Conservation (phyloP, 2,329 filamentous ascomycete genomes). For the Colletotrichum caudatum region DNA sequence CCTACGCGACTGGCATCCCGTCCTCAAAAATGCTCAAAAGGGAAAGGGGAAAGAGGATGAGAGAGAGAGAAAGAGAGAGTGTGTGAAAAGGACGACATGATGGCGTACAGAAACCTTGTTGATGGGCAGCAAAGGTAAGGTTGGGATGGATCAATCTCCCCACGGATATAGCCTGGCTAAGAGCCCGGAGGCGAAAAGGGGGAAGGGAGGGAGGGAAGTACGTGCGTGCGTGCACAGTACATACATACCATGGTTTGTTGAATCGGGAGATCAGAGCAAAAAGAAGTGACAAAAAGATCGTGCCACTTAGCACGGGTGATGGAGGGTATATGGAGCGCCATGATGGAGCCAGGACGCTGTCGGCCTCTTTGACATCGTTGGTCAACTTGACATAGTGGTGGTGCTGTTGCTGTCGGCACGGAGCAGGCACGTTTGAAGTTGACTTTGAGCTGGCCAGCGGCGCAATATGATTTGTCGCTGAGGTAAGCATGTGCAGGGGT, state of each 20-base stretch:
- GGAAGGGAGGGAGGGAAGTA: not conserved
- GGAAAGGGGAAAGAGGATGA: not conserved
- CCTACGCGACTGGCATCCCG: conserved; percentile 32
- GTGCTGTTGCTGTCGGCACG: conserved; percentile 46
- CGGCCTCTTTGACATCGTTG: conserved; percentile 29
- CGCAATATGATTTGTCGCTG: conserved; percentile 48
- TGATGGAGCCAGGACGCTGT: conserved; percentile 25
- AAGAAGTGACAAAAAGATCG: not conserved
- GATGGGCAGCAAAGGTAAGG: conserved; percentile 8
- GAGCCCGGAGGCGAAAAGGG: not conserved
- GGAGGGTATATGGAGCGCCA: conserved; percentile 41
- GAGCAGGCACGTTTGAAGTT: conserved; percentile 55
- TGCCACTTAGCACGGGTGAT: conserved; percentile 25
- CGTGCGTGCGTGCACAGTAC: too few species aligned
- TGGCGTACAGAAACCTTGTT: conserved; percentile 25
- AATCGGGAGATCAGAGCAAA: conserved; percentile 7
- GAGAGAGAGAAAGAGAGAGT: not conserved
- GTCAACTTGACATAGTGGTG: conserved; percentile 37
- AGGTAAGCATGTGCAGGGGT: conserved; percentile 45
- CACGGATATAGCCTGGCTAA: not conserved
- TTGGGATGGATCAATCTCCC: conserved; percentile 27
- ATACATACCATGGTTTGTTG: not conserved
- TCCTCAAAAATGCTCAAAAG: not conserved
- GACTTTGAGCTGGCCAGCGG: conserved; percentile 50
- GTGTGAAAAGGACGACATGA: conserved; percentile 13